These are phyloP conservation scores for Buddleja alternifolia DNA, from an alignment of 257 asterid species.

Conservation along the genomic window DNA sequence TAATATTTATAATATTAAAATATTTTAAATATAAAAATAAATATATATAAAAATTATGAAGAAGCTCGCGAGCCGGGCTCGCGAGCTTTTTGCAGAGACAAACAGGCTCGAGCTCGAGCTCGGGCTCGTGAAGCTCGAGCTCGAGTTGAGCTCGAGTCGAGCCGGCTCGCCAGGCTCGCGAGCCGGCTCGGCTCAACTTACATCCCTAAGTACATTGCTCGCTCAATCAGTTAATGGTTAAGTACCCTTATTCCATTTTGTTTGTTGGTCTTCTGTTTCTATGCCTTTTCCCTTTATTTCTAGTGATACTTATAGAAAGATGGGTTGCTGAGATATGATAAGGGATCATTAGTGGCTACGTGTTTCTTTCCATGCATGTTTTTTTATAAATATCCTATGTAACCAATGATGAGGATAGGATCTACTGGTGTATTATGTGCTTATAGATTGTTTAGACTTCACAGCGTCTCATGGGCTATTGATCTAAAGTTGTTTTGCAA, in stretches of 20 bases:
- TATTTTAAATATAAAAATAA: no score
- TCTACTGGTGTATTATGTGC: slow-evolving; percentile 13
- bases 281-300: slow-evolving; percentile 3
- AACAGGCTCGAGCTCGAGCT: no score
- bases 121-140: no score
- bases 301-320: not conserved
- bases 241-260: not conserved
- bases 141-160: no score
- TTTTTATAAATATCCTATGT: slow-evolving; percentile 11
- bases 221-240: not conserved
- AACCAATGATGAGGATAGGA: not conserved
- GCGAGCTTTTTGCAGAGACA: no score
- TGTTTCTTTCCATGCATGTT: slow-evolving; percentile 15
- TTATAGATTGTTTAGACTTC: slow-evolving; percentile 7
- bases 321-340: slow-evolving; percentile 13
- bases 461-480: slow-evolving; percentile 6
- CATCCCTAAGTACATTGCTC: no score
- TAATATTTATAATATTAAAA: no score
- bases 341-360: not conserved
- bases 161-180: no score
- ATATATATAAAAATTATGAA: no score
- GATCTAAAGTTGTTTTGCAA: slow-evolving; percentile 25
- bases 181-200: no score
- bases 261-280: slow-evolving; percentile 3
- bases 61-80: no score